Base-by-base conservation (phyloP, 208 protist species). In the Leishmania mexicana region DNA sequence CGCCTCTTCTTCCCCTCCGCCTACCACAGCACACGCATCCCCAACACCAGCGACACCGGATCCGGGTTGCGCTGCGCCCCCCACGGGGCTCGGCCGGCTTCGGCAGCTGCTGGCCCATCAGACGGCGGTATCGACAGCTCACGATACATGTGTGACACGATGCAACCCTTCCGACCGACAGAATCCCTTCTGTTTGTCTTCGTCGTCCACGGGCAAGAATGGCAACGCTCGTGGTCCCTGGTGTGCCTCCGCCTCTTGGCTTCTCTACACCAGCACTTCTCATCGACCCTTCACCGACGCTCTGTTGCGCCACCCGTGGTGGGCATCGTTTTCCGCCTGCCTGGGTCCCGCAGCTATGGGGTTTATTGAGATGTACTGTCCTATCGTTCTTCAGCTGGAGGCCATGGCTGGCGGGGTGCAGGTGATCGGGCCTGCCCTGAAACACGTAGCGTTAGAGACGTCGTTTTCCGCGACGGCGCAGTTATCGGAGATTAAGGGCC, bases 381-480 rank as follows among this genome's bases (percentile, higher is more conserved):
- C 89, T 17, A 19, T 93, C 11, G 84, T 93, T 28, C 83, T 92
- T 71, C 92, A 96, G 84, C 89, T 93, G 77, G 87, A 89, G 49
- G 73, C 87, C 28, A 81, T 73, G 74, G 88, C 84, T 3, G 92
- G 92, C 19, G 90, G 90, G 1, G 45, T 96, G 58, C 92, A 96
- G 81, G 90, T 94, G 68, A 74, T 93, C 38, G 92, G 92, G 5
- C 90, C 89, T n/a, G 83, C 89, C 7, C 73, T 96, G 74, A 86
- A 87, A 49, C 60, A 74, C 72, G 73, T 70, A 1, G 80, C 77
- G 1, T 42, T 79, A 10, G 75, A 54, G 13, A 67, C 49, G 45
- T 2, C n/a, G 38, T 35, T 72, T 72, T 49, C 35, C 21, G 21
- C 21, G 67, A 15, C 19, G 67, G 24, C 40, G 38, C 67, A 0